Base-by-base conservation (phyloP, 2,329 filamentous ascomycete genomes). In the Aspergillus sp. region DNA sequence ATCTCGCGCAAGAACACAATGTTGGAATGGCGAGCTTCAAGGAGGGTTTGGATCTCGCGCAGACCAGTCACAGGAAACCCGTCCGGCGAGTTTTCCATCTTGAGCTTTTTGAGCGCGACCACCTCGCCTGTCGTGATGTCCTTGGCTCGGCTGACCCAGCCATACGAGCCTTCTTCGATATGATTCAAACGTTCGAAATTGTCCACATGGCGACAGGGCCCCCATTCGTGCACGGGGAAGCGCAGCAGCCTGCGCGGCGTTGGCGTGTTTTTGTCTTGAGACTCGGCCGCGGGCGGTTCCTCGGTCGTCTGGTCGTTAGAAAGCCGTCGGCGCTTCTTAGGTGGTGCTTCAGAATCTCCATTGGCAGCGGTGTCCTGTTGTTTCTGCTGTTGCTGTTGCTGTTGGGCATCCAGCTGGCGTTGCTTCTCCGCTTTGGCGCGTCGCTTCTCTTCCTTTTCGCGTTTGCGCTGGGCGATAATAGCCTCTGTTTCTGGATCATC, bases 81-180 rank as follows among this genome's bases (percentile, higher is more conserved):
- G 70, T 96, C 91, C 55, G 83, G 82, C 43, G 83, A 77, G 67
- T 82, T 81, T 54, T 97, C 90, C 72, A 96, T 85, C 79, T 99
- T 99, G 52, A 97, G 80, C 67, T 91, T 88, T 79, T 99, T 99
- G 59, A 99, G 78, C 13, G 94, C 94, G 17, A 97, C 92, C 5
- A 99, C 81, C 52, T 87, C 83, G 31, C 89, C 88, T 0, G 89
- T 93, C 3, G 78, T 76, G 29, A 81, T 78, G 63, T 95, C 88
- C 56, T 81, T 86, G 11, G 91, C 94, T 53, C 94, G 82, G 50
- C 92, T 92, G 4, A 99, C 94, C 83, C 87, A 93, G 43, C 94
- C 94, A 72, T 99, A 99, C 7, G 91, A 91, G 32, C 94, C 94
- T 76, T 99, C 94, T 72, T 97, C 94, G 64, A 99, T 99, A 69